phyloP scores from a whole-genome alignment of 805 yeast genomes.

The Kodamaea jinghongensis region DNA sequence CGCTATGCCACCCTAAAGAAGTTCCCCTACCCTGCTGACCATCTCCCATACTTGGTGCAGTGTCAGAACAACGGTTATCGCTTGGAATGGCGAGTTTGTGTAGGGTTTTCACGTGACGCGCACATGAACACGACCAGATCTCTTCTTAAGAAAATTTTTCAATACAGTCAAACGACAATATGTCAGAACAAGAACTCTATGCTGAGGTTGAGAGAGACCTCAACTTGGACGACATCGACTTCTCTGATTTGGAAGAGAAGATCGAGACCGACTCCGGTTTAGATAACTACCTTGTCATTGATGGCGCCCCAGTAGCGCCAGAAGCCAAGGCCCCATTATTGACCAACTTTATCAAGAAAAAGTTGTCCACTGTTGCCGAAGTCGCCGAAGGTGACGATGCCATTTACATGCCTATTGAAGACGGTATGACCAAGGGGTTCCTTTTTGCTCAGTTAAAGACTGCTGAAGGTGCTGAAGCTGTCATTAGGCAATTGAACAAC shows the following conservation, averaged over 20 bases:
- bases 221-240: constrained; percentile 58
- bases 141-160: constrained; percentile 6
- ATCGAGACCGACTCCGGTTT: constrained; percentile 59
- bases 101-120: no score
- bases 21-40: no score
- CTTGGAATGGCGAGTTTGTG: no score
- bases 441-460: constrained; percentile 79
- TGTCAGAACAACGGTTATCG: no score
- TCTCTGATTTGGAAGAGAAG: constrained; percentile 80
- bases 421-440: constrained; percentile 81
- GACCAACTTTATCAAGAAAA: constrained; percentile 79
- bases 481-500: constrained; percentile 77
- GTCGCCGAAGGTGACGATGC: constrained; percentile 60
- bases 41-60: no score
- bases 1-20: no score
- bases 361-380: constrained; percentile 74
- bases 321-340: constrained; percentile 81
- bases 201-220: constrained; percentile 39
- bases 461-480: constrained; percentile 66
- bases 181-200: constrained; percentile 22
- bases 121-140: not conserved
- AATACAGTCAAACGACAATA: constrained; percentile 4
- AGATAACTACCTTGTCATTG: constrained; percentile 80
- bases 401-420: constrained; percentile 76
- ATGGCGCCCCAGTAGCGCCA: constrained; percentile 95